phyloP scores from a whole-genome alignment of 306 rosid species.

The Prunus dulcis region DNA sequence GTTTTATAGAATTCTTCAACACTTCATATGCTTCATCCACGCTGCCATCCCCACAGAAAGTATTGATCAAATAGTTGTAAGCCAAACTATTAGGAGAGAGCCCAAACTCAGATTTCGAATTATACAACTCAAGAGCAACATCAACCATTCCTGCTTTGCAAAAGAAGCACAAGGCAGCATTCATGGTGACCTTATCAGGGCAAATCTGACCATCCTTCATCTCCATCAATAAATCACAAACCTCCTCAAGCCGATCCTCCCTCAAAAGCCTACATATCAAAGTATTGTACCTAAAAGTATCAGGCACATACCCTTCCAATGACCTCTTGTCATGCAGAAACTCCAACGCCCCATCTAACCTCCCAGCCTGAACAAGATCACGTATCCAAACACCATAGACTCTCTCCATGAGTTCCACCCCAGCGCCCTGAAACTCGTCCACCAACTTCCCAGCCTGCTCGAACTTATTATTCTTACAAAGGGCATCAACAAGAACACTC shows the following conservation, averaged over 20 bases:
- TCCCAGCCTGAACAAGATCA: constrained; percentile 56
- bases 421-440: constrained; percentile 35
- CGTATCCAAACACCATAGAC: constrained; percentile 56
- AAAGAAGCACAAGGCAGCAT: constrained; percentile 70
- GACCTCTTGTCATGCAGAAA: constrained; percentile 44
- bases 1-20: constrained; percentile 31
- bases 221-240: constrained; percentile 66
- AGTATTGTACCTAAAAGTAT: constrained; percentile 42
- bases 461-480: constrained; percentile 48
- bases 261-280: constrained; percentile 64
- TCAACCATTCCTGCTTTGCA: constrained; percentile 78
- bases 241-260: constrained; percentile 52
- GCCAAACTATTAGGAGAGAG: constrained; percentile 54
- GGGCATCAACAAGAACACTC: constrained; percentile 40
- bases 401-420: constrained; percentile 33
- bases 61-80: constrained; percentile 66
- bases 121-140: constrained; percentile 52
- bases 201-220: constrained; percentile 53
- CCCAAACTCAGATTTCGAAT: constrained; percentile 50
- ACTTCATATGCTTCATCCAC: constrained; percentile 47
- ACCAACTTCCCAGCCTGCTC: constrained; percentile 49
- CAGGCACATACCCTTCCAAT: constrained; percentile 54
- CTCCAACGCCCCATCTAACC: constrained; percentile 54
- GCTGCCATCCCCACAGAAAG: constrained; percentile 57
- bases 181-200: constrained; percentile 67